A percentile compares a stretch with the other conserved stretches of the same genome.
Evolutionary conservation across 768 basidiomycete species (phyloP).

Genomic region (Phaeotremella fagi): DNA sequence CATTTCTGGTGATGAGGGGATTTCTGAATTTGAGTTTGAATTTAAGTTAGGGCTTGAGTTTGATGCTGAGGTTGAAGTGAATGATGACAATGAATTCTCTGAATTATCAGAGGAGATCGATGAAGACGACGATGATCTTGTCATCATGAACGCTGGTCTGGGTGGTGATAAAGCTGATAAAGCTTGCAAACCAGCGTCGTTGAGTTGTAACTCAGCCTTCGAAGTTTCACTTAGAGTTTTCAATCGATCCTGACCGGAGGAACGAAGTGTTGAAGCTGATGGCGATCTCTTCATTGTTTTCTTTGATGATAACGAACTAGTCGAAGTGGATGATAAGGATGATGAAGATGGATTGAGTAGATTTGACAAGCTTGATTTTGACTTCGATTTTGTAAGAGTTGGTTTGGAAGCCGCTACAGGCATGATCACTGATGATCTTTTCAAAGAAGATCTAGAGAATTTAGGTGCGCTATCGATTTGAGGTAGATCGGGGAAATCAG

Average conservation of each 20-base stretch:
- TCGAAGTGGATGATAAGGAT: neutral
- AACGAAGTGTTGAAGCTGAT: neutral
- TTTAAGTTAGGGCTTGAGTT: too few relatives aligned
- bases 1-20: conserved; percentile 13
- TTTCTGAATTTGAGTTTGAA: too few relatives aligned
- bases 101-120: conserved; percentile 5
- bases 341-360: neutral
- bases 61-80: conserved; percentile 12
- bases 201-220: conserved; percentile 24
- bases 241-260: conserved; percentile 18
- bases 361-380: neutral
- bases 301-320: neutral
- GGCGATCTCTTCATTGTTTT: neutral
- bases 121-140: conserved; percentile 15
- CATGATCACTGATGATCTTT: conserved; percentile 36
- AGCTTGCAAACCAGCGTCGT: conserved; percentile 29
- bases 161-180: conserved; percentile 24
- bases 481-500: neutral
- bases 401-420: conserved; percentile 19
- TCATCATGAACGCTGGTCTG: conserved; percentile 29
- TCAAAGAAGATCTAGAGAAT: conserved; percentile 40
- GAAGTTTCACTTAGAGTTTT: conserved; percentile 24
- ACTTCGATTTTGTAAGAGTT: neutral
- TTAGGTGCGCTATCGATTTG: conserved; percentile 23
- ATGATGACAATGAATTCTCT: conserved; percentile 13